phyloP scores from a whole-genome alignment of 176 grass and related monocot species.

The Avena insularis region DNA sequence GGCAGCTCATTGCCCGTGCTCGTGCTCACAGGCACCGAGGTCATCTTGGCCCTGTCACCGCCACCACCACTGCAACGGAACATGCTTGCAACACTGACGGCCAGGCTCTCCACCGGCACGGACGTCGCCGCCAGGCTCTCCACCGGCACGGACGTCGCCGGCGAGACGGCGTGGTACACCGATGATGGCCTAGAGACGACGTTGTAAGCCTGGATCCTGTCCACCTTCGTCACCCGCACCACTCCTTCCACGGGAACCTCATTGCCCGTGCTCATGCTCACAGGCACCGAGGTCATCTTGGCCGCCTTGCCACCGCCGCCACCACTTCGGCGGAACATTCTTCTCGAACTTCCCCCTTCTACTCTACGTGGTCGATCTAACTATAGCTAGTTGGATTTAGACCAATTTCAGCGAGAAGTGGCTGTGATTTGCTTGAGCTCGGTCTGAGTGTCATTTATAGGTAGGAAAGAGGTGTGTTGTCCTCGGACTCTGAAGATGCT shows the following conservation, averaged over 20 bases:
- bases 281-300: neutral
- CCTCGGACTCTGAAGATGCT: conserved; percentile 40
- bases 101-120: conserved; percentile 14
- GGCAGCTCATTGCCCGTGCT: conserved; percentile 30
- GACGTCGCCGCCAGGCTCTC: neutral
- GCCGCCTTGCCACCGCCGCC: neutral
- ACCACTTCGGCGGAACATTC: conserved; percentile 18
- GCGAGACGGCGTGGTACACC: neutral
- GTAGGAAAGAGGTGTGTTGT: conserved; percentile 28
- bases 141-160: neutral
- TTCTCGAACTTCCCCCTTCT: neutral
- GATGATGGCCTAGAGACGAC: conserved; percentile 36
- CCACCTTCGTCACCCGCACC: conserved; percentile 55
- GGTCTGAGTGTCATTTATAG: conserved; percentile 39
- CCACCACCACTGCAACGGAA: neutral
- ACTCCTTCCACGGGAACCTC: conserved; percentile 29
- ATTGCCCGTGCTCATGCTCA: neutral
- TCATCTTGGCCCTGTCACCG: neutral
- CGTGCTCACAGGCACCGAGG: neutral
- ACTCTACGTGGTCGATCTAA: neutral
- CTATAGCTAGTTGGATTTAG: neutral
- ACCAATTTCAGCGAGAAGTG: neutral
- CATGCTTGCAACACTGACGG: conserved; percentile 35
- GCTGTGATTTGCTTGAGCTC: neutral
- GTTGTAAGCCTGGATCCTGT: conserved; percentile 51